Conservation (phyloP, 2,329 filamentous ascomycete species). For the Capronia americana region DNA sequence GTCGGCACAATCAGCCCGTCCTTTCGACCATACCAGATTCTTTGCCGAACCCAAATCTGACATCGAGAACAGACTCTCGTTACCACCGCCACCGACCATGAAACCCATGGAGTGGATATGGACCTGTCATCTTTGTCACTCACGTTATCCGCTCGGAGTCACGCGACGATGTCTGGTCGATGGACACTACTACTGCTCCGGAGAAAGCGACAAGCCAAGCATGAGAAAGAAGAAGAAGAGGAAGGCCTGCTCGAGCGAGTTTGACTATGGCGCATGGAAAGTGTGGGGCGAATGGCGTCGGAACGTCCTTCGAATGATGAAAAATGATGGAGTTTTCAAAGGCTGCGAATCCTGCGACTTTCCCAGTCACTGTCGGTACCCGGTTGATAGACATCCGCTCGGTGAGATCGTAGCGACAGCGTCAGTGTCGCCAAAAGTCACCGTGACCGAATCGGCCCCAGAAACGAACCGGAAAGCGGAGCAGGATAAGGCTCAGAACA, state of each 20-base stretch:
- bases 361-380: conserved; percentile 39
- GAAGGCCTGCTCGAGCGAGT: conserved; percentile 56
- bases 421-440: neutral
- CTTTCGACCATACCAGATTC: conserved; percentile 29
- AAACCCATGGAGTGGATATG: conserved; percentile 54
- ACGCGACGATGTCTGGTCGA: conserved; percentile 62
- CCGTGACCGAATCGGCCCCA: neutral
- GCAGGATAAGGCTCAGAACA: neutral
- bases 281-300: conserved; percentile 52
- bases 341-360: conserved; percentile 39
- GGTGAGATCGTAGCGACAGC: neutral
- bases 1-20: conserved; percentile 9
- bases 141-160: conserved; percentile 55
- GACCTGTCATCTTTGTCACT: conserved; percentile 60
- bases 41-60: neutral
- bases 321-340: conserved; percentile 18
- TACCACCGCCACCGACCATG: conserved; percentile 27
- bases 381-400: conserved; percentile 17
- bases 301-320: conserved; percentile 24
- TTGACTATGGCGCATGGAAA: conserved; percentile 62
- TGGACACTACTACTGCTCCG: conserved; percentile 61
- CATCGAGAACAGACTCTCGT: neutral
- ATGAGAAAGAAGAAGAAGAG: conserved; percentile 45
- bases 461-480: neutral
- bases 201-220: conserved; percentile 40